A percentile compares a stretch with the other conserved stretches of the same genome.
phyloP scores from a whole-genome alignment of 257 asterid genomes.

The Henckelia pumila region DNA sequence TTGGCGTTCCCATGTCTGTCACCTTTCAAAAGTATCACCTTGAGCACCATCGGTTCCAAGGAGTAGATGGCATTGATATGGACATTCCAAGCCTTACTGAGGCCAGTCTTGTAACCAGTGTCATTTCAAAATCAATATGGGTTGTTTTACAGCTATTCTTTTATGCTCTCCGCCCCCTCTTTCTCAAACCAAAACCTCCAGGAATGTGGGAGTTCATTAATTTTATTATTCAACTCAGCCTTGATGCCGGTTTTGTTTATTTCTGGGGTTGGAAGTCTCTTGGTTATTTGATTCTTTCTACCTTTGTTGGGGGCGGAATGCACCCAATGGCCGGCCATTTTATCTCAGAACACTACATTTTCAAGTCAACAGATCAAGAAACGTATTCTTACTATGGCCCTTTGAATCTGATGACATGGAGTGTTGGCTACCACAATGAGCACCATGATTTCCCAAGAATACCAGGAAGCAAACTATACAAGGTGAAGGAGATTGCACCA shows the following conservation, averaged over 20 bases:
- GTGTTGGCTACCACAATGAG: constrained; percentile 92
- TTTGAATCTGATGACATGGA: constrained; percentile 82
- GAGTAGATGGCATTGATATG: constrained; percentile 93
- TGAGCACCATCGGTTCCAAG: constrained; percentile 96
- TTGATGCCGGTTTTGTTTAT: constrained; percentile 63
- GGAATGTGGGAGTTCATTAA: constrained; percentile 87
- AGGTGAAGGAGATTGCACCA: constrained; percentile 94
- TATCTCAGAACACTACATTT: constrained; percentile 85
- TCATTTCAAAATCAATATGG: constrained; percentile 69
- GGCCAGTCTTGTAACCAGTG: constrained; percentile 53
- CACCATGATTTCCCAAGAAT: constrained; percentile 98
- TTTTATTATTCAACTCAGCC: constrained; percentile 53
- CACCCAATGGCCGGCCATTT: constrained; percentile 99
- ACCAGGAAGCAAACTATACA: constrained; percentile 77
- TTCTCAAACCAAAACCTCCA: constrained; percentile 93
- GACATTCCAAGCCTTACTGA: constrained; percentile 74
- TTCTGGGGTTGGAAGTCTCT: constrained; percentile 80
- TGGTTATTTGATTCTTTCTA: constrained; percentile 75
- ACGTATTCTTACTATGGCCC: constrained; percentile 92
- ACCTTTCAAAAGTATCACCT: constrained; percentile 97
- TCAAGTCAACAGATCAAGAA: constrained; percentile 63
- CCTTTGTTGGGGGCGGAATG: constrained; percentile 93
- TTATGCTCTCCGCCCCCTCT: constrained; percentile 83
- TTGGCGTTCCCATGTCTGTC: constrained; percentile 93
- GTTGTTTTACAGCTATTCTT: constrained; percentile 80